phyloP scores from a whole-genome alignment of 2,329 filamentous ascomycete species.

The Diaporthe sp. region DNA sequence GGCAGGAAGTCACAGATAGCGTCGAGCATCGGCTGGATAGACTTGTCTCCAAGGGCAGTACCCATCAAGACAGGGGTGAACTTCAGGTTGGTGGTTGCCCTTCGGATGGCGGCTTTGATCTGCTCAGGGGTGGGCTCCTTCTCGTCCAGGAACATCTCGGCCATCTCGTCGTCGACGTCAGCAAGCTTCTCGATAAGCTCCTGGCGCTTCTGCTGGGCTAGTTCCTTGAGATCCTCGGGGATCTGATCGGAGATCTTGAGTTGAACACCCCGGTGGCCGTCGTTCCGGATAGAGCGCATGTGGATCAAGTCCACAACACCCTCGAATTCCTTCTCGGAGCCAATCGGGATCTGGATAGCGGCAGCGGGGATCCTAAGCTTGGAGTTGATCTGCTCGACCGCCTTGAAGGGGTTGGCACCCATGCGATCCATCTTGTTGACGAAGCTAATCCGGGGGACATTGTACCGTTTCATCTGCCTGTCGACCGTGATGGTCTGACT shows the following conservation, averaged over 20 bases:
- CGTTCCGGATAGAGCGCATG: slow-evolving; percentile 94
- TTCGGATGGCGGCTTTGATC: slow-evolving; percentile 91
- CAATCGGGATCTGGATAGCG: slow-evolving; percentile 94
- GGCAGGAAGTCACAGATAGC: slow-evolving; percentile 96
- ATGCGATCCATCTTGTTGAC: slow-evolving; percentile 99
- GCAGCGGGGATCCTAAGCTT: slow-evolving; percentile 95
- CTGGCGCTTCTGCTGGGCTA: slow-evolving; percentile 84
- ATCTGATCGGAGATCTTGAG: slow-evolving; percentile 83
- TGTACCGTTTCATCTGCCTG: slow-evolving; percentile 98
- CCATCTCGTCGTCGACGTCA: slow-evolving; percentile 98
- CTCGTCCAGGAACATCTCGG: slow-evolving; percentile 93
- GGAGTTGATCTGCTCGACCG: slow-evolving; percentile 95
- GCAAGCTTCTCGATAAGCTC: slow-evolving; percentile 94
- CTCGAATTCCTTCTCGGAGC: slow-evolving; percentile 88
- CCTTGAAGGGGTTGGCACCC: slow-evolving; percentile 98
- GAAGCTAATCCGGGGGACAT: slow-evolving; percentile 94
- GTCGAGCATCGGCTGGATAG: slow-evolving; percentile 93
- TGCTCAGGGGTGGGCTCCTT: slow-evolving; percentile 80
- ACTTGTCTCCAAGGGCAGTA: slow-evolving; percentile 93
- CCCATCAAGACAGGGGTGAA: slow-evolving; percentile 98
- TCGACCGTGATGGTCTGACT: slow-evolving; percentile 98
- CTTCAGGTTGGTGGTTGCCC: slow-evolving; percentile 87
- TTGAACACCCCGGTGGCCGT: slow-evolving; percentile 82
- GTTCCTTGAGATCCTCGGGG: slow-evolving; percentile 79
- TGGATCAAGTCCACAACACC: slow-evolving; percentile 92